phyloP scores from a whole-genome alignment of 1,139 yeast genomes.

The Williopsis jadinii region DNA sequence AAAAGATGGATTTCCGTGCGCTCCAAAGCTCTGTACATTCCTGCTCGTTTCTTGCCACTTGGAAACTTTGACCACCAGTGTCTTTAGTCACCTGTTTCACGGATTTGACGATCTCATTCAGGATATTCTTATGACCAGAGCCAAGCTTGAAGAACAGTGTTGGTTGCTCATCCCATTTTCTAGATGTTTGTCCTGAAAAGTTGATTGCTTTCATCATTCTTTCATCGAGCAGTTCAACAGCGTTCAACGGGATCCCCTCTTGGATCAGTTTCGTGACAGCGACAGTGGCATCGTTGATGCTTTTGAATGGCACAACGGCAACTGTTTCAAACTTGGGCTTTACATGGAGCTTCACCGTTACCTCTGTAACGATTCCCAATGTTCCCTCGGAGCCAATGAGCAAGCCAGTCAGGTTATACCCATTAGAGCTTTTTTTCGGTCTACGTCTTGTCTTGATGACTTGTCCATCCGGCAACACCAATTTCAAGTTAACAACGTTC shows the following conservation, averaged over 20 bases:
- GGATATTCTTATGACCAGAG: constrained; percentile 38
- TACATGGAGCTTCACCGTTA: constrained; percentile 61
- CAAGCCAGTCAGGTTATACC: constrained; percentile 59
- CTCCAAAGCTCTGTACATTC: constrained; percentile 75
- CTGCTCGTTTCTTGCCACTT: constrained; percentile 28
- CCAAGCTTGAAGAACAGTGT: constrained; percentile 62
- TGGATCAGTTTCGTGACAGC: constrained; percentile 48
- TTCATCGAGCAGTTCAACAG: constrained; percentile 56
- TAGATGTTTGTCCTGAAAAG: constrained; percentile 28
- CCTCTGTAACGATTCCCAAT: constrained; percentile 66
- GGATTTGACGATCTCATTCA: constrained; percentile 39
- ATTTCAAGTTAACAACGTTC: constrained; percentile 58
- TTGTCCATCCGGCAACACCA: constrained; percentile 74
- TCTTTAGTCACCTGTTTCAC: constrained; percentile 8
- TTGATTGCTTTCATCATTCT: constrained; percentile 49
- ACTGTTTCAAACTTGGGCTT: constrained; percentile 54
- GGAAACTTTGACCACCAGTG: constrained; percentile 8
- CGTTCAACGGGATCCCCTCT: constrained; percentile 51
- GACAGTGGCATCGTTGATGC: constrained; percentile 50
- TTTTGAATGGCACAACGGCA: constrained; percentile 54
- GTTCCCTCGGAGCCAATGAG: constrained; percentile 75
- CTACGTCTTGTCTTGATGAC: constrained; percentile 62
- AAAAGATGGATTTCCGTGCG: constrained; percentile 79
- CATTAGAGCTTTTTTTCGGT: constrained; percentile 73
- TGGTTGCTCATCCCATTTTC: constrained; percentile 46